Percentiles rank a stretch among this genome's conserved stretches.
Conservation (phyloP, 768 basidiomycete genomes). For the Serendipita sp. region DNA sequence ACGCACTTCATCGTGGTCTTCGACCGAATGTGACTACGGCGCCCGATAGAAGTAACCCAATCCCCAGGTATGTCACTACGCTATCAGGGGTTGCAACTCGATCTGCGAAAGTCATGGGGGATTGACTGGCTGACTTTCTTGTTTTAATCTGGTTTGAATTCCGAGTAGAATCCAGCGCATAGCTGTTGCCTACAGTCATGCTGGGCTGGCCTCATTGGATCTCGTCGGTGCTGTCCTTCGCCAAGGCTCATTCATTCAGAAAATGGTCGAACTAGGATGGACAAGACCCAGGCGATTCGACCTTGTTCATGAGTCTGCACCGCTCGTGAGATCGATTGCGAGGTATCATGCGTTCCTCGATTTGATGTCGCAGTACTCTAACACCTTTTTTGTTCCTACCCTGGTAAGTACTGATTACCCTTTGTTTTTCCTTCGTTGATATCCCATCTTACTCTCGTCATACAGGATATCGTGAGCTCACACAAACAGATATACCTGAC, state of each 20-base stretch:
- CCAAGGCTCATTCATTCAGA: slow-evolving; percentile 10
- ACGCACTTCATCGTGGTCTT: too few relatives aligned
- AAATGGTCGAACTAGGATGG: slow-evolving; percentile 12
- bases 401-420: slow-evolving; percentile 7
- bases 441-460: background rate
- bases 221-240: slow-evolving; percentile 11
- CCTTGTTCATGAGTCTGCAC: background rate
- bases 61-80: too few relatives aligned
- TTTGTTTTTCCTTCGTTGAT: too few relatives aligned
- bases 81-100: too few relatives aligned
- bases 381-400: slow-evolving; percentile 10
- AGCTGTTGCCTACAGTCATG: background rate
- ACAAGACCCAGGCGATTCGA: slow-evolving; percentile 8
- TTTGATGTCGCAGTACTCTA: slow-evolving; percentile 10
- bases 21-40: too few relatives aligned
- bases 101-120: too few relatives aligned
- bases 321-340: slow-evolving; percentile 11
- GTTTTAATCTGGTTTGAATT: background rate
- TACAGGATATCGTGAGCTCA: background rate
- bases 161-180: background rate
- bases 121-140: too few relatives aligned
- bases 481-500: too few relatives aligned
- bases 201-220: background rate
- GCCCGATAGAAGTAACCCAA: too few relatives aligned
- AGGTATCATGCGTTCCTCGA: slow-evolving; percentile 15